Conservation (phyloP, 2,329 filamentous ascomycete genomes). For the Clarireedia hainanense region DNA sequence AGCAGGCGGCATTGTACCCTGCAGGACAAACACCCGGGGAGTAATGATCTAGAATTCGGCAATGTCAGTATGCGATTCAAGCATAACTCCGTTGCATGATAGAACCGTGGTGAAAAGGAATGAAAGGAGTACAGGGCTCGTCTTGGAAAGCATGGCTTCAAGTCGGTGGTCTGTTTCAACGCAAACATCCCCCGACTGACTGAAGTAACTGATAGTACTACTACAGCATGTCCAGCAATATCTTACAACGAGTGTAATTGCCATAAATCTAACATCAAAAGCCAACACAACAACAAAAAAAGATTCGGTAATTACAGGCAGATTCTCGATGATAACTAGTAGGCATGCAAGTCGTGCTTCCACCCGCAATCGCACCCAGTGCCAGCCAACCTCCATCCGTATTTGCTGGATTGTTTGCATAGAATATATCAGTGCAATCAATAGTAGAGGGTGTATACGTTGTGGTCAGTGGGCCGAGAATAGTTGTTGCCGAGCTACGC, state of each 20-base stretch:
- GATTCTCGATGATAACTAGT: slow-evolving; percentile 1
- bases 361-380: background rate
- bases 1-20: background rate
- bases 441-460: background rate
- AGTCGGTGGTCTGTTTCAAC: no score
- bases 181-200: no score
- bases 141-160: no score
- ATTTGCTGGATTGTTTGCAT: background rate
- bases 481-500: background rate
- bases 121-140: no score
- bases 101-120: background rate
- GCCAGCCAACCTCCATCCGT: background rate
- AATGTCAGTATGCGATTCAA: no score
- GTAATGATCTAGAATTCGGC: slow-evolving; percentile 1
- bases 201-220: no score
- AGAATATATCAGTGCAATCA: slow-evolving; percentile 2
- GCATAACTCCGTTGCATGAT: background rate
- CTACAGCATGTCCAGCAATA: background rate
- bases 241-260: background rate
- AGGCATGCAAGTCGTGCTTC: background rate
- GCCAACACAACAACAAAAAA: background rate
- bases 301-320: background rate
- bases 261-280: no score
- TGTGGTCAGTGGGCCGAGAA: background rate
- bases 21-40: slow-evolving; percentile 2